Evolutionary conservation across 371 early-diverging fungal species (phyloP), one percentile per base, ranked within the genome.

Genomic region (Mucor piriformis): DNA sequence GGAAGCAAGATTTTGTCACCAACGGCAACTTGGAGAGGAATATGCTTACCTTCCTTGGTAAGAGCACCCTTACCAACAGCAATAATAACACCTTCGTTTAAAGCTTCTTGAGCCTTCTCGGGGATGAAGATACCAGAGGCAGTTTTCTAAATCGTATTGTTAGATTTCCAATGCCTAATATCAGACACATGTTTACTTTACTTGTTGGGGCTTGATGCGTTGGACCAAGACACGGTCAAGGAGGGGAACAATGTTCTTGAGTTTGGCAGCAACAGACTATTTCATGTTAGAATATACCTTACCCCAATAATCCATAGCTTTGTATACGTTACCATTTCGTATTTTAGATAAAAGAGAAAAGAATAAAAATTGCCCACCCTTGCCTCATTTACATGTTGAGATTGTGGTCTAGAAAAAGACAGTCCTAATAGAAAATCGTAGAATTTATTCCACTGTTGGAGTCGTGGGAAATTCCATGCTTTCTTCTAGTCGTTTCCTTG

Each of bases 1-100:
- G 99, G 98, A 44, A 99, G 89, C 34, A 99, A 82, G 25, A 99
- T 95, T 65, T 90, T 90, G 80, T 99, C 98, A 61, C 98, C 98
- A 65, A 80, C 87, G 64, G 89, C 83, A 61, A 97, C 87, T 61
- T 88, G 83, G 15, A 90, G 66, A 53, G 97, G 88, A 54, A 92
- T 82, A 63, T 86, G 74, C 67, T 84, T 86, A 54, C 97, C 98
- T 55, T 92, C 92, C 89, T 92, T 89, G 79, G 86, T 87, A 38
- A 92, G 70, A 56, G 85, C 81, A 60, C 99, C 99, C 67, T 95
- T 95, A 44, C 99, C 99, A 42, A 92, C 94, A 35, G 97, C 94
- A 72, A 98, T 77, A 57, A 99, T 95, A 53, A 90, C 59, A 58
- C 93, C 99, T 78, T 95, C 94, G 85, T 97, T 95, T 59, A 95